These are phyloP conservation scores for Hygrocybe coccinea DNA, from an alignment of 768 basidiomycete genomes.

Conservation along the genomic window DNA sequence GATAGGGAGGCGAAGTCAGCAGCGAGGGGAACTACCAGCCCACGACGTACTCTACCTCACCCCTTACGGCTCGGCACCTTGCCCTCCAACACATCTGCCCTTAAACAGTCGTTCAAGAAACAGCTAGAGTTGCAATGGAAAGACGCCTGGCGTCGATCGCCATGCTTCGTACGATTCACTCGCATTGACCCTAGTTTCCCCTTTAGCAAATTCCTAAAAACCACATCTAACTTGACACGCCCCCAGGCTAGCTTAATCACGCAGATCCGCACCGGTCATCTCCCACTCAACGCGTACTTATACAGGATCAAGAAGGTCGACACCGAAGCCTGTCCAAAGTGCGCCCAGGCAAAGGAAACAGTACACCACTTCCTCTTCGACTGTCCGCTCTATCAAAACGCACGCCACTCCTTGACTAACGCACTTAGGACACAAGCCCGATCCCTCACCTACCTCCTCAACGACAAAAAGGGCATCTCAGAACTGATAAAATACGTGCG, in stretches of 20 bases:
- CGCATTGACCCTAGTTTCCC: background rate
- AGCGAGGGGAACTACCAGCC: slow-evolving; percentile 3
- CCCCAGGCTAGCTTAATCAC: slow-evolving; percentile 4
- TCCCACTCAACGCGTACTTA: slow-evolving; percentile 8
- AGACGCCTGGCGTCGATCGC: background rate
- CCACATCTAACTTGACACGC: background rate
- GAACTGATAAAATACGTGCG: too few relatives aligned
- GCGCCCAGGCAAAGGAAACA: too few relatives aligned
- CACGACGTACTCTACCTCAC: background rate
- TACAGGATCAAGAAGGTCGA: too few relatives aligned
- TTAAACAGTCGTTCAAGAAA: background rate
- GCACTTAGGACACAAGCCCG: too few relatives aligned
- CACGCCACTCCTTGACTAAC: too few relatives aligned
- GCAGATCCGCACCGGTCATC: slow-evolving; percentile 7
- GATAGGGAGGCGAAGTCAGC: slow-evolving; percentile 23
- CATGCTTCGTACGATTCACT: background rate
- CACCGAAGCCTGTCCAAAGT: too few relatives aligned
- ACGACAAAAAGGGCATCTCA: too few relatives aligned
- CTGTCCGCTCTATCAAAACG: too few relatives aligned
- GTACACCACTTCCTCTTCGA: too few relatives aligned
- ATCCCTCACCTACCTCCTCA: too few relatives aligned
- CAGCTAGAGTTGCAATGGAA: background rate
- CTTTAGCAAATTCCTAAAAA: background rate
- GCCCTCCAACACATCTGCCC: background rate
- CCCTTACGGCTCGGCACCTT: background rate